Evolutionary conservation across 441 rosid species (phyloP), one percentile per base, ranked within the genome.

Genomic region (Syzygium malaccense): DNA sequence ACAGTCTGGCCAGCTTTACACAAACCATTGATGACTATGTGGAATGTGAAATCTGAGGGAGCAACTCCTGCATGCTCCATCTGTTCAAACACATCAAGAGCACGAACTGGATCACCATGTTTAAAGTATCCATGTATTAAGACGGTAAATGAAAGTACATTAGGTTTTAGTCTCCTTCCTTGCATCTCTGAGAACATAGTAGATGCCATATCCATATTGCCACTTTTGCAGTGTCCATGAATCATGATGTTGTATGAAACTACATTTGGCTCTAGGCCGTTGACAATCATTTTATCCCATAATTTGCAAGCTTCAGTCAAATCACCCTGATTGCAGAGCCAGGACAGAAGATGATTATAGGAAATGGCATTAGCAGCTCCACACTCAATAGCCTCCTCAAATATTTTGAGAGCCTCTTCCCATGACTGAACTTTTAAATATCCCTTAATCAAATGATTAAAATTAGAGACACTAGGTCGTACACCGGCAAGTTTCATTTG

Each of bases 191-290:
- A 91, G 85, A 91, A 93, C 10, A 91, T 4, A 83, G 32, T 57
- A 79, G 86, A 25, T 89, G 98, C 97, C 90, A 19, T 88, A 60
- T 93, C 95, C 93, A 94, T 91, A 88, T 91, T 87, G 87, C 93
- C 91, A 57, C 32, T 79, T 89, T 87, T 93, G 89, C 96, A 95
- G 90, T 94, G 91, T 86, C 93, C 93, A 90, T 90, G 94, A 88
- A 97, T 95, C 94, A 95, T 91, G 91, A 86, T 91, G 88, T 97
- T 95, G 92, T 93, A 94, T 17, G 96, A 95, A 91, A 92, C 98
- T 54, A 86, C 83, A 89, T 89, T 92, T 25, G 92, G 93, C 71
- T n/a, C 55, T 45, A 95, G 86, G 53, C 95, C 93, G 19, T 89
- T 92, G 78, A 51, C 85, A 25, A 86, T 91, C 97, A 97, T 97